Conservation (phyloP, 1,284 basidiomycete species). For the Malassezia yamatoensis region DNA sequence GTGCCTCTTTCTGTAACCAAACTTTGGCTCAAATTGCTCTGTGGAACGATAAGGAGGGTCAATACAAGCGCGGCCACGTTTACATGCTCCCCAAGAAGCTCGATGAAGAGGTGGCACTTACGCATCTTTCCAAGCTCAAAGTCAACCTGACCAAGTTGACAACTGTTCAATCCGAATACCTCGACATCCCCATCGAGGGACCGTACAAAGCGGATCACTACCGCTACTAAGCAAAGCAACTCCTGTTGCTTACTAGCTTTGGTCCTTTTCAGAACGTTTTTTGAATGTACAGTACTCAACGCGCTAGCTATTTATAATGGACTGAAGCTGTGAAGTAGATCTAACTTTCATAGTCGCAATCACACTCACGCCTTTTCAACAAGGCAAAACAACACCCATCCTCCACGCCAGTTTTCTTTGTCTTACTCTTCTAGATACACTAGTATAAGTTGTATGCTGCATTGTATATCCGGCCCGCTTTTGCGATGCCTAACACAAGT, state of each 20-base stretch:
- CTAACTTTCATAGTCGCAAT: no score
- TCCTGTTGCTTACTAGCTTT: not conserved
- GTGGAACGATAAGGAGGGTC: conserved; percentile 66
- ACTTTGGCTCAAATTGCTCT: conserved; percentile 95
- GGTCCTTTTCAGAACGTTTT: conserved; percentile 4
- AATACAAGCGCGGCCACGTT: conserved; percentile 61
- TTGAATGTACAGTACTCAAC: conserved; percentile 21
- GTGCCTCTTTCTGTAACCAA: conserved; percentile 98
- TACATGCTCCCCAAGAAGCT: conserved; percentile 77
- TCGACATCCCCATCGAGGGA: conserved; percentile 76
- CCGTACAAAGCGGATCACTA: conserved; percentile 63
- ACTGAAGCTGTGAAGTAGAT: no score
- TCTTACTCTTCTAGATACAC: no score
- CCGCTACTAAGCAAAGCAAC: conserved; percentile 38
- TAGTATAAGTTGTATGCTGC: no score
- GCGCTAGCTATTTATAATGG: conserved; percentile 13
- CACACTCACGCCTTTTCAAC: conserved; percentile 34
- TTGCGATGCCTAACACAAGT: no score
- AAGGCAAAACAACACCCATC: conserved; percentile 20
- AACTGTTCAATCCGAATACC: conserved; percentile 72
- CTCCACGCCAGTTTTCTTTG: no score
- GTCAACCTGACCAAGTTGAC: conserved; percentile 83
- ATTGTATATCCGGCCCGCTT: no score
- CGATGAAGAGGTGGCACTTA: conserved; percentile 96
- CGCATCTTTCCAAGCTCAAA: conserved; percentile 80